A percentile compares a stretch with the other conserved stretches of the same genome.
Conservation (phyloP, 139 green algal genomes). For the Chlorella sp. region DNA sequence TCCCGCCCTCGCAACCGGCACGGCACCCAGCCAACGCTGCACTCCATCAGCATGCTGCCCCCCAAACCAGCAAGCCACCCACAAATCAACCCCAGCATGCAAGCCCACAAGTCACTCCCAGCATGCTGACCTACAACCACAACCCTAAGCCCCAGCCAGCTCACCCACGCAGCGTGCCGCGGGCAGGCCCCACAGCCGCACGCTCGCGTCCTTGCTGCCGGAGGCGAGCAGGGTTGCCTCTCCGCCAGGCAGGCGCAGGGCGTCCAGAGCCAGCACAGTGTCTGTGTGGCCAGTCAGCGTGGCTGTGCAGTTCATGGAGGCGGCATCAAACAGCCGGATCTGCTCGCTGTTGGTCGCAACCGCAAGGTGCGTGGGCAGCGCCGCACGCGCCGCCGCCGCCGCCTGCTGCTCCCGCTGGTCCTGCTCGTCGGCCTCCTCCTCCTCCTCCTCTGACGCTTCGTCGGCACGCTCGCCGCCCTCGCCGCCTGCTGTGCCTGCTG, state of each 20-base stretch:
- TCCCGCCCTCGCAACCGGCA: too few species aligned
- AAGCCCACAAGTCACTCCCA: background rate
- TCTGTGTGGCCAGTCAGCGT: slow-evolving; percentile 70
- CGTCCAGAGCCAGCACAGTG: slow-evolving; percentile 70
- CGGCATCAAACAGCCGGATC: slow-evolving; percentile 82
- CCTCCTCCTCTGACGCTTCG: background rate
- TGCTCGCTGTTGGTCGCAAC: slow-evolving; percentile 81
- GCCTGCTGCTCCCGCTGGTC: too few species aligned
- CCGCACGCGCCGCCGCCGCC: background rate
- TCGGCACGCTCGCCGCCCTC: background rate
- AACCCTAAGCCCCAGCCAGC: background rate
- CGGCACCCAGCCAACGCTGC: too few species aligned
- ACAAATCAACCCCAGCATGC: too few species aligned
- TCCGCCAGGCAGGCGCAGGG: slow-evolving; percentile 12
- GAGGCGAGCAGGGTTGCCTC: slow-evolving; percentile 56
- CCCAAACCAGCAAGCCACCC: too few species aligned
- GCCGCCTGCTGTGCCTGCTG: background rate
- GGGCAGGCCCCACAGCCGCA: slow-evolving; percentile 82
- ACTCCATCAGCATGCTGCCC: too few species aligned
- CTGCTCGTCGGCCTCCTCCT: background rate
- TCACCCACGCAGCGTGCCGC: slow-evolving; percentile 61
- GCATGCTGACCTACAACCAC: background rate
- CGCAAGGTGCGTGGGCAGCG: slow-evolving; percentile 65
- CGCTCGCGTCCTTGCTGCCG: slow-evolving; percentile 88
- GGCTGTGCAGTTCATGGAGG: slow-evolving; percentile 57